phyloP scores from a whole-genome alignment of 306 rosid species.

The Comarum palustre region DNA sequence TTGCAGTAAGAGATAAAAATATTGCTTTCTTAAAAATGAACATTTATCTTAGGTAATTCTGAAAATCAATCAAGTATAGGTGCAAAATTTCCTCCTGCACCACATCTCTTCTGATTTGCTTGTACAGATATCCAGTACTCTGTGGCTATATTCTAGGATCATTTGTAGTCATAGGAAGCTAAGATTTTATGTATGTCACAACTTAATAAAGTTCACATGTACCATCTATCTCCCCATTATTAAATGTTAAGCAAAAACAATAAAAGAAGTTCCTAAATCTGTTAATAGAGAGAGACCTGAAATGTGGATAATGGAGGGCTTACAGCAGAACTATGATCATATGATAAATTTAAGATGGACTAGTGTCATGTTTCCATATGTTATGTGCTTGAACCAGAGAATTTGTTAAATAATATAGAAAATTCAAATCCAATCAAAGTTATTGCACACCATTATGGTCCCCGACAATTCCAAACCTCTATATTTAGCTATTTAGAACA shows the following conservation, averaged over 20 bases:
- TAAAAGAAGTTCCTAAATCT: background rate
- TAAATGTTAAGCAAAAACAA: background rate
- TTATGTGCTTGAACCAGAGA: background rate
- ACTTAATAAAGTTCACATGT: background rate
- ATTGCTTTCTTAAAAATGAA: background rate
- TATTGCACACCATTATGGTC: background rate
- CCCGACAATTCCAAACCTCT: background rate
- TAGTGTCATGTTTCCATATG: background rate
- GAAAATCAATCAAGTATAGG: background rate
- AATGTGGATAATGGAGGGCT: background rate
- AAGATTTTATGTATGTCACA: background rate
- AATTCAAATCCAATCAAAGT: background rate
- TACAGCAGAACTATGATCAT: background rate
- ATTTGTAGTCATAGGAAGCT: background rate
- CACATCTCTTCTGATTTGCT: background rate
- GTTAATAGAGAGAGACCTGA: background rate
- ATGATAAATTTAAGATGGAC: background rate
- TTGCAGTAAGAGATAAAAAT: background rate
- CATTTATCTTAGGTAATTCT: background rate
- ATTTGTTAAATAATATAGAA: background rate
- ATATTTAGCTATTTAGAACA: background rate
- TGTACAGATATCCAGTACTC: background rate
- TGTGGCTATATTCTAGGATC: background rate
- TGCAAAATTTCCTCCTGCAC: background rate
- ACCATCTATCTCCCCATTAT: background rate